Evolutionary conservation across 2,329 filamentous ascomycete genomes (phyloP).

Genomic region (Truncatella angustata): DNA sequence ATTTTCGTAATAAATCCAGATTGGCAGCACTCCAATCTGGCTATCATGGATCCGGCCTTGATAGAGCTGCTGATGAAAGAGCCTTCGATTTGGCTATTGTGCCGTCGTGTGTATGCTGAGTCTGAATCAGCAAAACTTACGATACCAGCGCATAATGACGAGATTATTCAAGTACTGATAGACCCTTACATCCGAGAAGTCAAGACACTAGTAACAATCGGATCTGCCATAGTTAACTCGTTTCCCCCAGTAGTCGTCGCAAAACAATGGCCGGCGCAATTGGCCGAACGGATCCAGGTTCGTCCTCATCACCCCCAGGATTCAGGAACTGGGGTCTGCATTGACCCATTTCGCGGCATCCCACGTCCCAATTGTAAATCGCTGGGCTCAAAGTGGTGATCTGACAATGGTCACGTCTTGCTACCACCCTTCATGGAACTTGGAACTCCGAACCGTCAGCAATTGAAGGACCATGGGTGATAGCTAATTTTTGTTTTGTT

Average conservation of each 20-base stretch:
- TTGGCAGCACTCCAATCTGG: not conserved
- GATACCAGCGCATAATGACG: not conserved
- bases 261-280: too few relatives aligned
- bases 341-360: conserved; percentile 3
- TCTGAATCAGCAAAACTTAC: not conserved
- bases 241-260: too few relatives aligned
- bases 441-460: too few relatives aligned
- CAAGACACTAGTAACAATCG: too few relatives aligned
- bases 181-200: too few relatives aligned
- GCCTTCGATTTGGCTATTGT: not conserved
- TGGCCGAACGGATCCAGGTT: not conserved
- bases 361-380: not conserved
- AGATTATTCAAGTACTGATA: not conserved
- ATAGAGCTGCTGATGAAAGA: conserved; percentile 1
- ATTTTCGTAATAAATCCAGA: conserved; percentile 12
- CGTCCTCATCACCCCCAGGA: not conserved
- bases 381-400: too few relatives aligned
- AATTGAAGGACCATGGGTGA: too few relatives aligned
- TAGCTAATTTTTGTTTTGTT: too few relatives aligned
- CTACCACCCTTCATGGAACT: too few relatives aligned
- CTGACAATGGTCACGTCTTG: too few relatives aligned
- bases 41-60: not conserved
- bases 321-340: conserved; percentile 8
- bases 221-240: too few relatives aligned
- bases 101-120: not conserved